Percentiles rank a stretch among this genome's conserved stretches.
These are phyloP conservation scores for Bauhinia variegata DNA, from an alignment of 306 rosid species.

Conservation along the genomic window DNA sequence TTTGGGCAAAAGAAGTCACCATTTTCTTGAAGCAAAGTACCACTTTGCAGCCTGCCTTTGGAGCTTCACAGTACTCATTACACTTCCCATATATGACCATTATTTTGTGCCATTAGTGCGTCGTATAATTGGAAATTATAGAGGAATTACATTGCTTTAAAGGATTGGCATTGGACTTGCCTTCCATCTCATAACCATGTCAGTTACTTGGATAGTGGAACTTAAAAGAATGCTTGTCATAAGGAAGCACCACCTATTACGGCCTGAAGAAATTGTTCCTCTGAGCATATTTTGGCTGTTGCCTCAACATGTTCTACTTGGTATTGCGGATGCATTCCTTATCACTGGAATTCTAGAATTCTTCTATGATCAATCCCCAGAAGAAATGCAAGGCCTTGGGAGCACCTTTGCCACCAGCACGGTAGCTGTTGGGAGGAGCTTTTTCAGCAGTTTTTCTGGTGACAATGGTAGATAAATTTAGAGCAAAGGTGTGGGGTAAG, in stretches of 20 bases:
- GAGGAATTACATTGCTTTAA: too few species aligned
- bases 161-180: too few species aligned
- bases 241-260: constrained; percentile 33
- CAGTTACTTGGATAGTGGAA: constrained; percentile 18
- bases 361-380: constrained; percentile 67
- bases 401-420: constrained; percentile 51
- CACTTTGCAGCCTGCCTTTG: too few species aligned
- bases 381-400: constrained; percentile 61
- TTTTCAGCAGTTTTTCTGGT: constrained; percentile 55
- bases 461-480: constrained; percentile 46
- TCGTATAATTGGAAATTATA: too few species aligned
- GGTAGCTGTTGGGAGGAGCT: constrained; percentile 52
- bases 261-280: constrained; percentile 44
- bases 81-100: too few species aligned
- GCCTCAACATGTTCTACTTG: constrained; percentile 57
- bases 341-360: constrained; percentile 59
- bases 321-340: constrained; percentile 49
- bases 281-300: constrained; percentile 49
- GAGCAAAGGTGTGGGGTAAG: constrained; percentile 33
- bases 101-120: too few species aligned
- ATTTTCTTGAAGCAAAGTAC: too few species aligned
- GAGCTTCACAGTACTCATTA: too few species aligned
- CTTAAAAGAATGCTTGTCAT: constrained; percentile 45
- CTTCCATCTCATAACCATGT: background rate
- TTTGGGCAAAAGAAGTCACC: too few species aligned